Conservation (phyloP, 73 alveolate genomes). For the Paramecium caudatum region DNA sequence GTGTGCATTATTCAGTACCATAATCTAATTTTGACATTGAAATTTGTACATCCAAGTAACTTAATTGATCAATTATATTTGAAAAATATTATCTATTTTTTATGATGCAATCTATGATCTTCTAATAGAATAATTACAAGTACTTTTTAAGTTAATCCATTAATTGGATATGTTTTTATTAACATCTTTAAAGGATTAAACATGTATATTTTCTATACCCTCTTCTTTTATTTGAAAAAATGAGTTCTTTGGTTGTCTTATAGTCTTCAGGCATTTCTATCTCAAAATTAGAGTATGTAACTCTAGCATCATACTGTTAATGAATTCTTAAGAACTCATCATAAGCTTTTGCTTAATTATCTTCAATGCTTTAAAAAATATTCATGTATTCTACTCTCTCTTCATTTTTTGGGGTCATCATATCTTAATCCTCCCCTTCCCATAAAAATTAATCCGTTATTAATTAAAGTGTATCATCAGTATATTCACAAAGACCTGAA, state of each 20-base stretch:
- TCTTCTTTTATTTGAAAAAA: constrained; percentile 32
- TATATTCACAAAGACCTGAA: background rate
- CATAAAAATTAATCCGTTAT: background rate
- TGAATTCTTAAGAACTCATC: background rate
- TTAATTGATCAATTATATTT: background rate
- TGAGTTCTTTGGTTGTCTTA: background rate
- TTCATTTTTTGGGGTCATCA: constrained; percentile 6
- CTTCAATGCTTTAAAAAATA: background rate
- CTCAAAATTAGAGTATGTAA: background rate
- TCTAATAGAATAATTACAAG: background rate
- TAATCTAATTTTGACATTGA: constrained; percentile 46
- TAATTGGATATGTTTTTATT: background rate
- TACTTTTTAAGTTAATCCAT: constrained; percentile 3
- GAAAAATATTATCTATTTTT: background rate
- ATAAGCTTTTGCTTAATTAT: background rate
- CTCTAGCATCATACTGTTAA: constrained; percentile 2
- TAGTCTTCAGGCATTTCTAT: constrained; percentile 50
- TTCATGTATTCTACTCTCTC: background rate
- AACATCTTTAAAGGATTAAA: background rate
- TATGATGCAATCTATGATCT: background rate
- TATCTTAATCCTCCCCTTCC: constrained; percentile 63
- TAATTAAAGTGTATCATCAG: background rate
- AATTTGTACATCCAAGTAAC: constrained; percentile 1
- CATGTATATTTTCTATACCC: constrained; percentile 31
- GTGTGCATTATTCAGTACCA: background rate